These are phyloP conservation scores for Acanthamoeba royreba DNA, from an alignment of 208 protist genomes.

Conservation along the genomic window DNA sequence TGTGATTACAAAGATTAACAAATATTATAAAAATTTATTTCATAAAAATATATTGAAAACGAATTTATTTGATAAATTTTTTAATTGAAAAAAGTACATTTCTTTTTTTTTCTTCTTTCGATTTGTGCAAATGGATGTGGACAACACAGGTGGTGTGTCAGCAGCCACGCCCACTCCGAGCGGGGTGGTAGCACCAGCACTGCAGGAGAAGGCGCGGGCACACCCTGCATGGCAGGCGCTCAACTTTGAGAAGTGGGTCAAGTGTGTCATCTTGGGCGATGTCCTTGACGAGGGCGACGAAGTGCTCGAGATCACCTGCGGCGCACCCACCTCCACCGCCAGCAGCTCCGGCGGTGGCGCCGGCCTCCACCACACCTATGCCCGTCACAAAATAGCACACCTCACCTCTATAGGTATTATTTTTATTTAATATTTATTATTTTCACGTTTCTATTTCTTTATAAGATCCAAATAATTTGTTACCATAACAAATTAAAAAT, in stretches of 20 bases:
- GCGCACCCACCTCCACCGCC: background rate
- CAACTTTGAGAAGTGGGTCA: conserved; percentile 58
- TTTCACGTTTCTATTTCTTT: no score
- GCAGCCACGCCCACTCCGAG: no score
- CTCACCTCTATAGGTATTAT: background rate
- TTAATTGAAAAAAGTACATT: no score
- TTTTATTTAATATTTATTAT: no score
- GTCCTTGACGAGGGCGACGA: conserved; percentile 36
- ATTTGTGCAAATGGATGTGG: no score
- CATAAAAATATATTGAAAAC: no score
- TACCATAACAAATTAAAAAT: background rate
- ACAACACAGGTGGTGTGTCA: no score
- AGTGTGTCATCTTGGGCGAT: conserved; percentile 56
- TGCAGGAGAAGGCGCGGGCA: background rate
- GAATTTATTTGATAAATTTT: no score
- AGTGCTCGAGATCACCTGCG: conserved; percentile 46
- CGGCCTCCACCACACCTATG: conserved; percentile 38
- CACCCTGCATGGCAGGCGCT: conserved; percentile 58
- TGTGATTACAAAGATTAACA: no score
- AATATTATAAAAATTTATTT: no score
- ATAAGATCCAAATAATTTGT: background rate
- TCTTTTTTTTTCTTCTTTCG: no score
- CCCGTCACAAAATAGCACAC: background rate
- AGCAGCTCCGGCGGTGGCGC: conserved; percentile 32
- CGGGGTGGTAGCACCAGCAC: no score